phyloP scores from a whole-genome alignment of 192 early-diverging fungal species.

The Globomyces pollinis-pini region DNA sequence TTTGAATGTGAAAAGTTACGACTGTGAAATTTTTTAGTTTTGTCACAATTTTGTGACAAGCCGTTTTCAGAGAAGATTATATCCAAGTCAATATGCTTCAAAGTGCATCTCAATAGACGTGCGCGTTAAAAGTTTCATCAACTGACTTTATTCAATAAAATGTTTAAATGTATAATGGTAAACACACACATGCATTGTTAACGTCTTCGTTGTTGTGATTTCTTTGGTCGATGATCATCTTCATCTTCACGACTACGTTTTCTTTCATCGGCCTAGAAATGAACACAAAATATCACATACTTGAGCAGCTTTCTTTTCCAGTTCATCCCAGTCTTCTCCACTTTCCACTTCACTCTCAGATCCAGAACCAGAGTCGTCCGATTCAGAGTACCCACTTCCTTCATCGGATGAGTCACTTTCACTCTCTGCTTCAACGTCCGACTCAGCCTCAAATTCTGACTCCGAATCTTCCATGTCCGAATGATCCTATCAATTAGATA shows the following conservation, averaged over 20 bases:
- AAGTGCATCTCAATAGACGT: too few species aligned
- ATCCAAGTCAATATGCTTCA: too few species aligned
- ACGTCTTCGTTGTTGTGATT: constrained; percentile 1
- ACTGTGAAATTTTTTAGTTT: too few species aligned
- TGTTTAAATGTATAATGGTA: not conserved
- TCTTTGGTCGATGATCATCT: constrained; percentile 2
- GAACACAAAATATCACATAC: constrained; percentile 13
- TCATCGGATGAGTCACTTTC: constrained; percentile 21
- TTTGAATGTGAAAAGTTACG: too few species aligned
- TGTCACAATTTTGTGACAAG: too few species aligned
- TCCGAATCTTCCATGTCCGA: constrained; percentile 7
- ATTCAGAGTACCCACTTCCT: constrained; percentile 18
- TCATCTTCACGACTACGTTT: constrained; percentile 11
- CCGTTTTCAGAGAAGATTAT: too few species aligned
- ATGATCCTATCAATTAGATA: constrained; percentile 12
- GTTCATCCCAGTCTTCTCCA: constrained; percentile 51
- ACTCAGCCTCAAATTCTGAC: constrained; percentile 7
- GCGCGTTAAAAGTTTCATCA: too few species aligned
- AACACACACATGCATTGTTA: not conserved
- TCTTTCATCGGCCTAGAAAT: not conserved
- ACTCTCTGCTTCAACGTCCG: constrained; percentile 13
- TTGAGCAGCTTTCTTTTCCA: constrained; percentile 44
- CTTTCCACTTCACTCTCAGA: constrained; percentile 30
- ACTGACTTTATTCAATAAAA: too few species aligned
- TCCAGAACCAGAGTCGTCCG: constrained; percentile 21